Evolutionary conservation across 1,284 basidiomycete genomes (phyloP).

Genomic region (Jaminaea rosea): DNA sequence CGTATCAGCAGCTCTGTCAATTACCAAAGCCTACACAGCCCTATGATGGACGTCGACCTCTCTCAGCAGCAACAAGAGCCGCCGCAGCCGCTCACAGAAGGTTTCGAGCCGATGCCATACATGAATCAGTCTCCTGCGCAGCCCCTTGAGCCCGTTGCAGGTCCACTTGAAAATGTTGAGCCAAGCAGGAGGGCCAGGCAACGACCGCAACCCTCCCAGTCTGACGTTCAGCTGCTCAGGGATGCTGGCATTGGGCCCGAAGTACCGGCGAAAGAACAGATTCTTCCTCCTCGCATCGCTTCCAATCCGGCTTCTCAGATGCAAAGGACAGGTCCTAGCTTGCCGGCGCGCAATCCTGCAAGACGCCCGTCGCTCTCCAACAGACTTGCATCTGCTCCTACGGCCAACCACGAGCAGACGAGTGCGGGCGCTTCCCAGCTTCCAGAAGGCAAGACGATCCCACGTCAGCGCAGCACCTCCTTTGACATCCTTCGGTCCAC

Average conservation of each 20-base stretch:
- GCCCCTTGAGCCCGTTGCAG: background rate
- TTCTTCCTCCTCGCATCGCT: background rate
- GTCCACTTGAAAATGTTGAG: background rate
- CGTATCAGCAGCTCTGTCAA: slow-evolving; percentile 4
- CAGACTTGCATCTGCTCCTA: too few species aligned
- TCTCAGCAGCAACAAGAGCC: background rate
- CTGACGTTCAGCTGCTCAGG: too few species aligned
- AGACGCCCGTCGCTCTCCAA: too few species aligned
- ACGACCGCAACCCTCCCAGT: too few species aligned
- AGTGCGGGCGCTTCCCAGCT: background rate
- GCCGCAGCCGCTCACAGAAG: background rate
- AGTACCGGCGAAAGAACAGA: background rate
- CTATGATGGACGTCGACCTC: background rate
- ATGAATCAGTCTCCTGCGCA: background rate
- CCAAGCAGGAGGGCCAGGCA: too few species aligned
- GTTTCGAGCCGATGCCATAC: background rate
- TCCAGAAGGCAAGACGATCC: background rate
- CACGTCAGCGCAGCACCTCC: background rate
- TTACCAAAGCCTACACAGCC: background rate
- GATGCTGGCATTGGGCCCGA: too few species aligned
- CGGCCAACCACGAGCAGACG: too few species aligned
- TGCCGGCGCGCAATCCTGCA: background rate
- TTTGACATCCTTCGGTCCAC: background rate
- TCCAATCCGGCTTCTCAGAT: background rate
- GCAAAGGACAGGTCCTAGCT: background rate